These are phyloP conservation scores for Podospora comata DNA, from an alignment of 495 filamentous ascomycete species.

Conservation along the genomic window DNA sequence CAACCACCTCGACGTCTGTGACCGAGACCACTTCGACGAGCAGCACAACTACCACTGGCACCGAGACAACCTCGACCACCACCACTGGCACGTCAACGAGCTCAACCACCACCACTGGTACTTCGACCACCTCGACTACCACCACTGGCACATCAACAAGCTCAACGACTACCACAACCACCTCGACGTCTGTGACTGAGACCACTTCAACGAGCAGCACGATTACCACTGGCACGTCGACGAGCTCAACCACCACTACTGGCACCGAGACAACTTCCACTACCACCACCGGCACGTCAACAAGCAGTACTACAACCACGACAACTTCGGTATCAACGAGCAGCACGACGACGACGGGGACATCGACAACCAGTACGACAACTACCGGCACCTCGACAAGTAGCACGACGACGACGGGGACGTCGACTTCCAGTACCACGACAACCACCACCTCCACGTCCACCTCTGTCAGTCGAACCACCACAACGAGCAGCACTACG, in stretches of 20 bases:
- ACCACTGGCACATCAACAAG: not conserved
- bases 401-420: not conserved
- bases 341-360: constrained; percentile 4
- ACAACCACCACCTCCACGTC: constrained; percentile 3
- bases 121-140: not conserved
- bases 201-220: not conserved
- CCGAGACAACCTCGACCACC: not conserved
- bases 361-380: not conserved
- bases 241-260: not conserved
- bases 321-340: not conserved
- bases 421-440: not conserved
- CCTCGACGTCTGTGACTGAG: not conserved
- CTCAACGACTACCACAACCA: not conserved
- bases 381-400: constrained; percentile 1
- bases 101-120: not conserved
- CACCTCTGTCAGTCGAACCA: not conserved
- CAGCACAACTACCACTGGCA: not conserved
- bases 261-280: not conserved
- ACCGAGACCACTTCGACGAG: not conserved
- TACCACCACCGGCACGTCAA: not conserved
- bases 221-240: not conserved
- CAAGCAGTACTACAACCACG: not conserved
- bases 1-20: not conserved
- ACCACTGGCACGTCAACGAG: not conserved
- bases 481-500: not conserved